phyloP scores from a whole-genome alignment of 1,139 yeast genomes.

The Starmera stellimalicola region DNA sequence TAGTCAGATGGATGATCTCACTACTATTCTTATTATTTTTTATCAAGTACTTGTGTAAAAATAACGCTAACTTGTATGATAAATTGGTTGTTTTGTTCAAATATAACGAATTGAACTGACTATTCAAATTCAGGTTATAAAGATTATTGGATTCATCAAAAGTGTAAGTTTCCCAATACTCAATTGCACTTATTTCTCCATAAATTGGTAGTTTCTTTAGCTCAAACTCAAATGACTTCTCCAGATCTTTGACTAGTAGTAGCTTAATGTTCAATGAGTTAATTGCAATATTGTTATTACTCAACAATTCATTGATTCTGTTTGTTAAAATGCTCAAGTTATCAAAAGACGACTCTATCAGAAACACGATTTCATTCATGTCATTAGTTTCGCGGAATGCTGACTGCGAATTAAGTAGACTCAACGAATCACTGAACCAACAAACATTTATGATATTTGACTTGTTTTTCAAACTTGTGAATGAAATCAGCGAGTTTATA shows the following conservation, averaged over 20 bases:
- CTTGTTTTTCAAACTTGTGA: constrained; percentile 42
- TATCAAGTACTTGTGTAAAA: constrained; percentile 21
- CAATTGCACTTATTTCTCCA: constrained; percentile 11
- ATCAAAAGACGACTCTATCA: constrained; percentile 10
- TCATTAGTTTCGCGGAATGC: too few species aligned
- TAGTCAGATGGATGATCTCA: constrained; percentile 30
- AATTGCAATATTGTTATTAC: constrained; percentile 6
- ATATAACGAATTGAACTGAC: constrained; percentile 23
- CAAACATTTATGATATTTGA: constrained; percentile 51
- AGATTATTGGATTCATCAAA: constrained; percentile 1
- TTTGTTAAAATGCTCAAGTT: constrained; percentile 10
- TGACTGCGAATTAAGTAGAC: constrained; percentile 1
- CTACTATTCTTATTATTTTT: constrained; percentile 29
- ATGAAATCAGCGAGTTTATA: constrained; percentile 53
- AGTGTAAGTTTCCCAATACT: constrained; percentile 9
- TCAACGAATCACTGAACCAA: constrained; percentile 38
- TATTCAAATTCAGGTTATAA: constrained; percentile 8
- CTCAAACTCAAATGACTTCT: constrained; percentile 14
- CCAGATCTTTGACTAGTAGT: constrained; percentile 16
- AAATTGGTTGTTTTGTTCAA: constrained; percentile 26
- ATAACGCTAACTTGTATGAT: constrained; percentile 30
- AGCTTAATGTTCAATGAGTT: constrained; percentile 10
- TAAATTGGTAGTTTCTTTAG: constrained; percentile 12
- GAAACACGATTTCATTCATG: constrained; percentile 12
- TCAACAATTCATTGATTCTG: constrained; percentile 12